Evolutionary conservation across 257 asterid species (phyloP), one percentile per base, ranked within the genome.

Genomic region (Lithospermum erythrorhizon): DNA sequence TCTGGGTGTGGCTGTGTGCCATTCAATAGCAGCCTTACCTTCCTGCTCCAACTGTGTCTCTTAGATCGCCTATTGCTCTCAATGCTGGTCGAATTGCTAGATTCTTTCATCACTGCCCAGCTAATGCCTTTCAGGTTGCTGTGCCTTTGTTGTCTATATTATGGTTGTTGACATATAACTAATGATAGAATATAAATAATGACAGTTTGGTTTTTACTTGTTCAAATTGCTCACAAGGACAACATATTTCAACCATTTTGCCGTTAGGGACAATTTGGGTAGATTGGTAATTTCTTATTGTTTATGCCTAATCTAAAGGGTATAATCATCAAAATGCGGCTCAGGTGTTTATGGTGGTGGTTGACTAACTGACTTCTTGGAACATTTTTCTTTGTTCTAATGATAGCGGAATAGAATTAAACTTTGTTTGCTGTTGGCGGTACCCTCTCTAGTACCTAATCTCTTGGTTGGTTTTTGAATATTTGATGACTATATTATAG

Each of bases 31-130:
- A 61, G 98, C 87, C 79, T 90, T 90, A 83, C 76, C 96, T 90
- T 67, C 98, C 96, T 15, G 98, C 96, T 67, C 98, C 96, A 29
- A 90, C 98, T n/a, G 86, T 90, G 70, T 82, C 98, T 72, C 94
- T 90, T 64, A 82, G 88, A 48, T 53, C 88, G 14, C 88, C 93
- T 62, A 83, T 85, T 57, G 85, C 82, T 5, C 74, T 70, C 71
- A 70, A 73, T 70, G 94, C 96, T 55, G 98, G 98, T 13, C 74
- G 78, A 49, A 54, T 87, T 66, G 87, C 95, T 58, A 90, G 78
- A 72, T 90, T 82, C 81, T 83, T 90, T n/a, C 65, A 87, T 71
- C 59, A 53, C 65, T 90, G 98, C 69, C 98, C 96, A 0, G 98
- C 85, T 68, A 90, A 90, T 68, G 98, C 98, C 18, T 90, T 90